Evolutionary conservation across 148 eudicot genomes (phyloP).

Genomic region (Spergularia marina): DNA sequence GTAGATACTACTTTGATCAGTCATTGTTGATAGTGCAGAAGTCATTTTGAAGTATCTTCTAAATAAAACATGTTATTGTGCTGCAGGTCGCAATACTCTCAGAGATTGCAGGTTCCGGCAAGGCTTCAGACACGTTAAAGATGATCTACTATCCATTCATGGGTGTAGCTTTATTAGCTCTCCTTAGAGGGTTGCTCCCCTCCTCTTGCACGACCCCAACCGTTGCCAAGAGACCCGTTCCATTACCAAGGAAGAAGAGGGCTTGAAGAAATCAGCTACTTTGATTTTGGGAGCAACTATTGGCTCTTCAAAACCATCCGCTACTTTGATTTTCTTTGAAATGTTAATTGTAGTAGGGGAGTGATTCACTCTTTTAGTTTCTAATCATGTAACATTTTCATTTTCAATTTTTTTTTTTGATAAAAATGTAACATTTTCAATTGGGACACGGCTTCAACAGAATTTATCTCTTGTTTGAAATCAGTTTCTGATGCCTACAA

Average conservation of each 20-base stretch:
- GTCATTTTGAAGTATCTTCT: neutral
- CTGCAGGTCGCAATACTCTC: slow-evolving; percentile 11
- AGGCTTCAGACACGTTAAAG: neutral
- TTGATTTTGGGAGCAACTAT: too few species aligned
- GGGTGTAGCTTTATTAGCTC: neutral
- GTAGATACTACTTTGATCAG: neutral
- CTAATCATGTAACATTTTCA: too few species aligned
- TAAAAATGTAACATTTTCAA: too few species aligned
- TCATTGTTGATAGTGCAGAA: neutral
- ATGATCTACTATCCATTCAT: slow-evolving; percentile 1
- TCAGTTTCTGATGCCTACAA: too few species aligned
- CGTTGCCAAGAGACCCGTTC: slow-evolving; percentile 27
- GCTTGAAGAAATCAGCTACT: slow-evolving; percentile 33
- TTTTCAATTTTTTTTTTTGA: too few species aligned
- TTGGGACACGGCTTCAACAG: too few species aligned
- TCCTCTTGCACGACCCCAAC: neutral
- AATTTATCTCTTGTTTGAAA: too few species aligned
- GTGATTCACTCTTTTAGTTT: too few species aligned
- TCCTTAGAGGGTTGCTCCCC: slow-evolving; percentile 2
- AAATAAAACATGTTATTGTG: neutral
- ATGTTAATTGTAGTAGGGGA: too few species aligned
- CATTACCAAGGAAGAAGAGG: slow-evolving; percentile 57
- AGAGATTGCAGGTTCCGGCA: neutral
- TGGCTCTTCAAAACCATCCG: too few species aligned
- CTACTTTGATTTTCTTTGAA: too few species aligned